Base-by-base conservation (phyloP, 768 basidiomycete species). In the Hericium rajendrae region DNA sequence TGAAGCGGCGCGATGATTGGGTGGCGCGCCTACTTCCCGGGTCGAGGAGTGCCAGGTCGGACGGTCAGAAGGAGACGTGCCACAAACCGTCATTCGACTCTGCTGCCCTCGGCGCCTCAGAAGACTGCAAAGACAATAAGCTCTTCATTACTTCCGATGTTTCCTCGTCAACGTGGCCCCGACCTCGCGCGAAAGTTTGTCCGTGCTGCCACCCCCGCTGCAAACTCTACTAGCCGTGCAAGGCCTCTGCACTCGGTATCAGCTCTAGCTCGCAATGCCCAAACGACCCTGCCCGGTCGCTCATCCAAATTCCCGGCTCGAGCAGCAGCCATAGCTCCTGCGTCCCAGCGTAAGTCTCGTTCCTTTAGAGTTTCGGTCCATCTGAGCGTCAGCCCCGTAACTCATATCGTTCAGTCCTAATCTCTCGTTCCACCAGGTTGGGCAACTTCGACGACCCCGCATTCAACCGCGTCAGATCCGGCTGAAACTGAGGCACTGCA, bases 401-500 rank as follows among this genome's bases (percentile, higher is more conserved):
- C 32, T 32, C 32, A 32, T 32, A 61, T 41, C 52, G 53, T 55
- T 28, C 51, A 57, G 55, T 61, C 48, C 57, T 61, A 63, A 63
- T 63, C 60, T 54, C 55, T 60, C 57, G 57, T 51, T 59, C 39
- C 37, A 52, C 37, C 64, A 88, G 90, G 89, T 62, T 89, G 83
- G 80, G 90, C 90, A 22, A 84, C 87, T 37, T 88, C 88, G 38
- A 83, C 83, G 10, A 89, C 88, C 11, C 80, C 84, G 6, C 86
- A 91, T 64, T 92, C 89, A n/a, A 84, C 85, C 20, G 77, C 88
- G 38, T 80, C 82, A 22, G 90, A 93, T 72, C 91, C 91, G 32
- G 89, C 87, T 57, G 88, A 92, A 63, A 73, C 75, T 22, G 90
- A 92, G 70, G 88, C 90, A 3, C 72, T 88, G 69, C 77, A 78